A percentile compares a stretch with the other conserved stretches of the same genome.
Evolutionary conservation across 768 basidiomycete species (phyloP).

Genomic region (Boletus pseudo-olivaceus): DNA sequence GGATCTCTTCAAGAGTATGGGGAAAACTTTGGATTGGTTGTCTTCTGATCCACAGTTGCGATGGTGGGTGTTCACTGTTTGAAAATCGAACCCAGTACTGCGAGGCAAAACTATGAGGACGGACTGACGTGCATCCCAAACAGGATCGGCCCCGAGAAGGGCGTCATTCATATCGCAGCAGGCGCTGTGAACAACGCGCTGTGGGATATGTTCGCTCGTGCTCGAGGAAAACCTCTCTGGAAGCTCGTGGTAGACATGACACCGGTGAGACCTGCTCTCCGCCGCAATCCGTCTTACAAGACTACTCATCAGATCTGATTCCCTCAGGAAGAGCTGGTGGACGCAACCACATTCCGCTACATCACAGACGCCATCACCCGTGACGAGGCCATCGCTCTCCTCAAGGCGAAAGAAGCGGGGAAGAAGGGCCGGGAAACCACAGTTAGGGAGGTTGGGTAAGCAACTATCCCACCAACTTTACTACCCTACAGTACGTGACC

Average conservation of each 20-base stretch:
- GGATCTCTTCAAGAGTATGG: constrained; percentile 85
- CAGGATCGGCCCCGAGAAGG: constrained; percentile 93
- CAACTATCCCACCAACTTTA: not conserved
- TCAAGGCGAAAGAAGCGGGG: constrained; percentile 69
- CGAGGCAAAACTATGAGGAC: not conserved
- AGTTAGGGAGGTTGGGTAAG: constrained; percentile 66
- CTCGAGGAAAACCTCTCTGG: constrained; percentile 85
- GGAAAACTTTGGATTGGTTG: constrained; percentile 83
- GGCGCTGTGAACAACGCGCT: constrained; percentile 89
- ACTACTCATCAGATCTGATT: not conserved
- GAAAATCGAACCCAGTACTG: not conserved
- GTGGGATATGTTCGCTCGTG: constrained; percentile 90
- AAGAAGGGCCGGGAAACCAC: constrained; percentile 78
- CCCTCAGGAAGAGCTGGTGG: constrained; percentile 70
- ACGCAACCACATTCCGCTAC: constrained; percentile 77
- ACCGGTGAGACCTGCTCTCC: constrained; percentile 42
- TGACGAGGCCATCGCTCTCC: constrained; percentile 82
- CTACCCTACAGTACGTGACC: not conserved
- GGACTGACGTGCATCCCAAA: constrained; percentile 1
- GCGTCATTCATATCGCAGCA: constrained; percentile 88
- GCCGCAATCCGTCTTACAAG: not conserved
- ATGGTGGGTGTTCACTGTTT: constrained; percentile 48
- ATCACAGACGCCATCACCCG: constrained; percentile 92
- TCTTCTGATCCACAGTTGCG: constrained; percentile 86
- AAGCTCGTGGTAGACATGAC: constrained; percentile 91